A percentile compares a stretch with the other conserved stretches of the same genome.
Evolutionary conservation across 768 basidiomycete species (phyloP).

Genomic region (Dacryopinax spathularia): DNA sequence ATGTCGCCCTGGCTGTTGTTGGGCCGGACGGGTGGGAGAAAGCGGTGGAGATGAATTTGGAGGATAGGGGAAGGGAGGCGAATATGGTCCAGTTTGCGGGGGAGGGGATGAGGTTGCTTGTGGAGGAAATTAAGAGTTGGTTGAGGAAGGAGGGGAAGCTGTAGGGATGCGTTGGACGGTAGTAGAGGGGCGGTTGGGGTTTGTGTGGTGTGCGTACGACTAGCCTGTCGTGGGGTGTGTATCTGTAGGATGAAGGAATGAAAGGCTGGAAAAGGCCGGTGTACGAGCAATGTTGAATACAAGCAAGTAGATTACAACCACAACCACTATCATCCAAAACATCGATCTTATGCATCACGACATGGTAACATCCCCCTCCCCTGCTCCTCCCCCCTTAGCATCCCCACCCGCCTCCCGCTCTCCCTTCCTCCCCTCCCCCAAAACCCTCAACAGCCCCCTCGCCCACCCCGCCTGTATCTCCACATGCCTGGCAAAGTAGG

Average conservation of each 20-base stretch:
- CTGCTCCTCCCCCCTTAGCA: not conserved
- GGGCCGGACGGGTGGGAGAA: not conserved
- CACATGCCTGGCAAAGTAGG: not conserved
- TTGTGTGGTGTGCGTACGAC: no score
- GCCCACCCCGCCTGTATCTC: not conserved
- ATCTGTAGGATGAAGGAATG: not conserved
- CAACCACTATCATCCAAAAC: no score
- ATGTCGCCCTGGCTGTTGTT: conserved; percentile 7
- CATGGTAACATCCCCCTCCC: not conserved
- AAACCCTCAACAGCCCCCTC: not conserved
- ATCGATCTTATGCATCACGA: not conserved
- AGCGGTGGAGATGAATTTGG: not conserved
- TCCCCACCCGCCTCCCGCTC: not conserved
- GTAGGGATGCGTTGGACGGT: no score
- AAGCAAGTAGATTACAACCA: no score
- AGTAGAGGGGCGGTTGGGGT: no score
- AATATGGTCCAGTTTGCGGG: conserved; percentile 6
- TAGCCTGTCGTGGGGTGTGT: no score
- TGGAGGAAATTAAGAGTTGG: not conserved
- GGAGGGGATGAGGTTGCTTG: not conserved
- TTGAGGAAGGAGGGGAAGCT: not conserved
- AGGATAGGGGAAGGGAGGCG: not conserved
- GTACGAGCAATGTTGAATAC: no score
- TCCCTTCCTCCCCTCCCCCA: not conserved
- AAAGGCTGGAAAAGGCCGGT: no score